phyloP scores from a whole-genome alignment of 495 filamentous ascomycete genomes.

The Penicillium daleae region DNA sequence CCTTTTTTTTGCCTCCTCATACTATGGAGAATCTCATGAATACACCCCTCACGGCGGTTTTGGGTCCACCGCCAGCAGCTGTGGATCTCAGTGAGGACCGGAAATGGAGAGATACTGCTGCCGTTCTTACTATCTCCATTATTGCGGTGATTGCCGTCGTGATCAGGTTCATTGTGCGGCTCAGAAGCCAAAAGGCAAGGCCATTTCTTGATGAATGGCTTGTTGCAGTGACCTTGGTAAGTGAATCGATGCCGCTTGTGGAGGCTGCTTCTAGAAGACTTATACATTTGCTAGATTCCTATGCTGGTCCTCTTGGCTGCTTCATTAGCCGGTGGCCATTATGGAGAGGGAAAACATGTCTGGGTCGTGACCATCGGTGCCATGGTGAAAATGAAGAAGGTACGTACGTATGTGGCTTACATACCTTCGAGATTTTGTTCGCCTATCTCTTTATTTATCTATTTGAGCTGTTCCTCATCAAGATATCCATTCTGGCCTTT shows the following conservation, averaged over 20 bases:
- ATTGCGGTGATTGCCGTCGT: slow-evolving; percentile 8
- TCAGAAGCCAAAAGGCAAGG: slow-evolving; percentile 11
- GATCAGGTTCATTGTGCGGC: slow-evolving; percentile 16
- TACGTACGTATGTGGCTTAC: neutral
- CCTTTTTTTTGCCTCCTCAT: neutral
- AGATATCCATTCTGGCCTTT: slow-evolving; percentile 28
- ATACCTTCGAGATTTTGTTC: slow-evolving; percentile 20
- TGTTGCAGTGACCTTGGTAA: slow-evolving; percentile 8
- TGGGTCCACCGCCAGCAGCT: slow-evolving; percentile 17
- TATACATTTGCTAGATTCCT: slow-evolving; percentile 4
- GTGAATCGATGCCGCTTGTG: neutral
- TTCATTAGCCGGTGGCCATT: slow-evolving; percentile 12
- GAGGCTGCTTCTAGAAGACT: neutral
- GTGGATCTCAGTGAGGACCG: slow-evolving; percentile 18
- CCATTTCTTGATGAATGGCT: slow-evolving; percentile 21
- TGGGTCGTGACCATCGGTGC: slow-evolving; percentile 14
- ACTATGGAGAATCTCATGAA: slow-evolving; percentile 4
- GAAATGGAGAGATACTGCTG: slow-evolving; percentile 13
- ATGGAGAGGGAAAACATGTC: slow-evolving; percentile 27
- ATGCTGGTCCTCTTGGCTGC: neutral
- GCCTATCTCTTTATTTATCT: slow-evolving; percentile 26
- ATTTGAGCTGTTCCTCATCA: slow-evolving; percentile 24
- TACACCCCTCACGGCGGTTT: slow-evolving; percentile 3
- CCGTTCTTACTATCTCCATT: slow-evolving; percentile 14
- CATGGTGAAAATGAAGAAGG: slow-evolving; percentile 20